phyloP scores from a whole-genome alignment of 2,329 filamentous ascomycete species.

The Fonsecaea monophora region DNA sequence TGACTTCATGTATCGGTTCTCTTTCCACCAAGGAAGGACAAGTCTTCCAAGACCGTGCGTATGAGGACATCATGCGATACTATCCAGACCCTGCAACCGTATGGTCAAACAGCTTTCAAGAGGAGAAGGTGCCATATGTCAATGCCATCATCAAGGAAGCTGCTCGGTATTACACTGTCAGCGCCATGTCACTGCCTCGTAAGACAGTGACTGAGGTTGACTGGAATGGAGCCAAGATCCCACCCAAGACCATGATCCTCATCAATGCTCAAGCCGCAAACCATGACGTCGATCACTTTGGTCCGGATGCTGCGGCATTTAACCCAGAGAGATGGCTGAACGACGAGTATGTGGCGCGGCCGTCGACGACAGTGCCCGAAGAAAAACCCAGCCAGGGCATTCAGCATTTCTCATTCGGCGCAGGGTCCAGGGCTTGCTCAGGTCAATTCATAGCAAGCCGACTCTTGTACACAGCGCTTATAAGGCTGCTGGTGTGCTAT shows the following conservation, averaged over 20 bases:
- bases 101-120: slow-evolving; percentile 69
- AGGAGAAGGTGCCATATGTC: slow-evolving; percentile 75
- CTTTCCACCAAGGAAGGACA: slow-evolving; percentile 69
- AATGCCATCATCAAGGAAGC: slow-evolving; percentile 77
- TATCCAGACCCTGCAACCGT: slow-evolving; percentile 69
- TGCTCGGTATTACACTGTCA: slow-evolving; percentile 75
- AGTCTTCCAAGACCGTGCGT: slow-evolving; percentile 69
- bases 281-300: slow-evolving; percentile 70
- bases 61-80: slow-evolving; percentile 68
- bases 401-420: slow-evolving; percentile 63
- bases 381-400: slow-evolving; percentile 58
- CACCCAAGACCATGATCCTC: slow-evolving; percentile 75
- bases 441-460: slow-evolving; percentile 65
- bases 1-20: slow-evolving; percentile 75
- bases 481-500: slow-evolving; percentile 62
- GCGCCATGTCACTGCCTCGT: slow-evolving; percentile 73
- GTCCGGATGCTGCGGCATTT: slow-evolving; percentile 61
- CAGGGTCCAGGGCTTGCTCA: slow-evolving; percentile 64
- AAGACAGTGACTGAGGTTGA: slow-evolving; percentile 71
- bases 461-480: slow-evolving; percentile 62
- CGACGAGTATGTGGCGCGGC: slow-evolving; percentile 43
- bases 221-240: slow-evolving; percentile 70
- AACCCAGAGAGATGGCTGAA: slow-evolving; percentile 70
- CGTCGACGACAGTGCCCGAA: slow-evolving; percentile 45
- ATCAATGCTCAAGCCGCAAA: slow-evolving; percentile 76